Evolutionary conservation across 257 asterid species (phyloP).

Genomic region (Nicotiana paniculata): DNA sequence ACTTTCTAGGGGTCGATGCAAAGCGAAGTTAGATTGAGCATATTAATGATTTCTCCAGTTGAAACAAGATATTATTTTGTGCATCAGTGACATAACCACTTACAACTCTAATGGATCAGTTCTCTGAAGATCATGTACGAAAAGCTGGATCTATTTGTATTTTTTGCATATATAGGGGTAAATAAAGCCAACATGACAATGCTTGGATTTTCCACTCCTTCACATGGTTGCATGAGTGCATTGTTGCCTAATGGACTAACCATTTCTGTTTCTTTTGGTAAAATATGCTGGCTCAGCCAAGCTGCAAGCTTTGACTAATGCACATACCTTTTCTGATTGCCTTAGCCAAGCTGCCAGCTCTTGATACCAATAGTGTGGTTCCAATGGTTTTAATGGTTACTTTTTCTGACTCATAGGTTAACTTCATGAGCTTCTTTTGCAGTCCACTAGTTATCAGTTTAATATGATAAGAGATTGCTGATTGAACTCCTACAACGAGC

Average conservation of each 20-base stretch:
- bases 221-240: slow-evolving; percentile 1
- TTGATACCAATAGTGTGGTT: not conserved
- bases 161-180: not conserved
- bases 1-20: not conserved
- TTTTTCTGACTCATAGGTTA: not conserved
- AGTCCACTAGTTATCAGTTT: not conserved
- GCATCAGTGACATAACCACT: not conserved
- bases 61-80: not conserved
- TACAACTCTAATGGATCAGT: not conserved
- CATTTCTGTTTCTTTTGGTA: not conserved
- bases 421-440: not conserved
- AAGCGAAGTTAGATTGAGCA: not conserved
- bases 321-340: not conserved
- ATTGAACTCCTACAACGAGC: not conserved
- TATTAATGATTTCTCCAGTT: not conserved
- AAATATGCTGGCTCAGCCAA: not conserved
- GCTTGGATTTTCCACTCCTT: not conserved
- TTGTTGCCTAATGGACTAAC: not conserved
- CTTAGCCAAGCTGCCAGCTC: not conserved
- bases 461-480: not conserved
- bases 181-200: not conserved
- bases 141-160: not conserved
- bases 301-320: not conserved
- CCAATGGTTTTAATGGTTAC: not conserved
- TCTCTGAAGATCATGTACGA: not conserved